phyloP scores from a whole-genome alignment of 176 grass and related monocot genomes.

The Carex cristatella region DNA sequence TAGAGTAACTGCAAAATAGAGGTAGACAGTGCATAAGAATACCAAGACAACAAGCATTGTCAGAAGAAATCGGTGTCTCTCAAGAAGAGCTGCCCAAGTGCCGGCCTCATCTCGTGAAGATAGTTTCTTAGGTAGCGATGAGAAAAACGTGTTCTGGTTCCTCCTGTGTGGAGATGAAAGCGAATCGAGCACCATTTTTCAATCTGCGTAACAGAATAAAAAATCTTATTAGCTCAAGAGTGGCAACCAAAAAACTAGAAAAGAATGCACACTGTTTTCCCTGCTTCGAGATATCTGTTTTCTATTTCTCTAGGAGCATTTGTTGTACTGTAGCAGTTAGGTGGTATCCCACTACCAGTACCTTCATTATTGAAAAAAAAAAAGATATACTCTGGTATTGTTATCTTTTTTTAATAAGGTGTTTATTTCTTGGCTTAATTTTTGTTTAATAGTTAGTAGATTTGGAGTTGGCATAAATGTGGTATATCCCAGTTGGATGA shows the following conservation, averaged over 20 bases:
- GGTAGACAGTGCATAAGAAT: conserved; percentile 86
- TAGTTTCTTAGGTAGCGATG: conserved; percentile 45
- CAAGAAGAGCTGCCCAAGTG: conserved; percentile 64
- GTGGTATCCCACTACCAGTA: neutral
- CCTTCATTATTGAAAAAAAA: neutral
- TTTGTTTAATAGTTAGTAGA: neutral
- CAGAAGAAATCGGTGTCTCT: conserved; percentile 82
- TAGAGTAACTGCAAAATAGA: conserved; percentile 89
- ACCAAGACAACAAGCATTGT: conserved; percentile 64
- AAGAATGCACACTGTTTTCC: neutral
- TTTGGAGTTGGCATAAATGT: neutral
- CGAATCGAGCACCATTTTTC: conserved; percentile 78
- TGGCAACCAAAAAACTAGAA: neutral
- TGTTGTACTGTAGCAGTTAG: neutral
- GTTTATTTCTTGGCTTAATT: neutral
- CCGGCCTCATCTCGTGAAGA: conserved; percentile 44
- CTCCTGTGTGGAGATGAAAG: conserved; percentile 78
- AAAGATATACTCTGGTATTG: neutral
- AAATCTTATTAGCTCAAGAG: neutral
- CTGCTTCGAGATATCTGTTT: neutral
- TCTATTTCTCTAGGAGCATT: neutral
- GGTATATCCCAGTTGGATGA: neutral
- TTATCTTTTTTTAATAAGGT: neutral
- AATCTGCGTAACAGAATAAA: conserved; percentile 13
- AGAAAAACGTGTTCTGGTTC: conserved; percentile 61